A percentile compares a stretch with the other conserved stretches of the same genome.
phyloP scores from a whole-genome alignment of 768 basidiomycete species.

The Russula virescens region DNA sequence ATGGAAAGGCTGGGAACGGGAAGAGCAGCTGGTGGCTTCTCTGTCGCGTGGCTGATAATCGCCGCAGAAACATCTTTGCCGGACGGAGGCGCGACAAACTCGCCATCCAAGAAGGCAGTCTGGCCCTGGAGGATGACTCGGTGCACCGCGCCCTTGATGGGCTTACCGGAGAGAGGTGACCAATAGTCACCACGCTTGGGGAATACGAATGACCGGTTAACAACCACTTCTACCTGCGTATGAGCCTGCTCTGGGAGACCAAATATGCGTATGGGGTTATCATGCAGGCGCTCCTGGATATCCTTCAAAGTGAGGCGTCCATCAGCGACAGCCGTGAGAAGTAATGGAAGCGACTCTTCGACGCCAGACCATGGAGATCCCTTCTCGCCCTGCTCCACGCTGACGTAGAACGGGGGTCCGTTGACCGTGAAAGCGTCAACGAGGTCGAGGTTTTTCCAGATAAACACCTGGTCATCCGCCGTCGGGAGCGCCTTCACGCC shows the following conservation, averaged over 20 bases:
- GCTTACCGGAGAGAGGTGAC: conserved; percentile 72
- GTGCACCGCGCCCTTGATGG: conserved; percentile 72
- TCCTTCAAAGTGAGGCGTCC: conserved; percentile 78
- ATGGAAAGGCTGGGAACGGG: conserved; percentile 2
- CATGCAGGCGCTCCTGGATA: conserved; percentile 75
- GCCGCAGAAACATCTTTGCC: conserved; percentile 73
- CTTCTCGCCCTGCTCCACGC: conserved; percentile 51
- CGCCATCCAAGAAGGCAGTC: conserved; percentile 86
- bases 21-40: conserved; percentile 5
- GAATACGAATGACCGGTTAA: conserved; percentile 68
- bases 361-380: conserved; percentile 72
- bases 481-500: conserved; percentile 57
- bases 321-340: conserved; percentile 79
- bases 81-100: conserved; percentile 48
- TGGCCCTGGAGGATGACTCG: conserved; percentile 87
- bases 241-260: conserved; percentile 80
- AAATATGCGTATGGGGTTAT: conserved; percentile 91
- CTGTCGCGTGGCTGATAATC: conserved; percentile 17
- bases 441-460: conserved; percentile 79
- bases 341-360: conserved; percentile 80
- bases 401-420: conserved; percentile 71
- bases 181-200: conserved; percentile 48
- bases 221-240: conserved; percentile 88
- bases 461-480: conserved; percentile 64
- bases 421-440: conserved; percentile 94